Evolutionary conservation across 805 yeast genomes (phyloP).

Genomic region (Clavispora phyllophila): DNA sequence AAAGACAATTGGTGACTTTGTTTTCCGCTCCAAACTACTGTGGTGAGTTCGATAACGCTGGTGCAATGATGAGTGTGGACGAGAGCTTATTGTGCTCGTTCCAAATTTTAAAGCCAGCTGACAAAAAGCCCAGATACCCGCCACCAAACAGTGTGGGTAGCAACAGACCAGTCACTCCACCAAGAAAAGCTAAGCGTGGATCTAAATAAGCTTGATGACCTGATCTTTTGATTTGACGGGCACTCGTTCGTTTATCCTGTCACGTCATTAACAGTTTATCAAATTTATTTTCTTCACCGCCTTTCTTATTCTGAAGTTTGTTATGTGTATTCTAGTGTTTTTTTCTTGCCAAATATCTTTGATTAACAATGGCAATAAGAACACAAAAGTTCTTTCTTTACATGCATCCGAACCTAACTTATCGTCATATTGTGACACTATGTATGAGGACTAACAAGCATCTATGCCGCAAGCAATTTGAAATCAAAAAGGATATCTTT

Average conservation of each 20-base stretch:
- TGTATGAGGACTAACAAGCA: not conserved
- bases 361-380: not conserved
- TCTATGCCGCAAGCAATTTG: not conserved
- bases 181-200: constrained; percentile 52
- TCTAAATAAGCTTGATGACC: constrained; percentile 28
- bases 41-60: constrained; percentile 98
- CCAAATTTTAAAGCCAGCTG: constrained; percentile 96
- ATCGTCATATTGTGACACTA: constrained; percentile 1
- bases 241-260: not conserved
- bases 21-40: constrained; percentile 98
- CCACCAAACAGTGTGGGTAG: constrained; percentile 39
- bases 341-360: not conserved
- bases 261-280: not conserved
- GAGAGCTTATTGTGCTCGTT: constrained; percentile 93
- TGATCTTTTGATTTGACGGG: not conserved
- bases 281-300: not conserved
- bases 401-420: constrained; percentile 1
- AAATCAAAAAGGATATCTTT: not conserved
- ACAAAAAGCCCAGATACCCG: constrained; percentile 74
- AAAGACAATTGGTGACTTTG: constrained; percentile 91
- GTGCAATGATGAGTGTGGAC: constrained; percentile 99
- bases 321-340: constrained; percentile 2
- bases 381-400: constrained; percentile 1
- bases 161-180: constrained; percentile 53
- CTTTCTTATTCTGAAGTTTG: not conserved